A percentile compares a stretch with the other conserved stretches of the same genome.
Evolutionary conservation across 352 stramenopile genomes (phyloP).

Genomic region (Pythium diclinum): DNA sequence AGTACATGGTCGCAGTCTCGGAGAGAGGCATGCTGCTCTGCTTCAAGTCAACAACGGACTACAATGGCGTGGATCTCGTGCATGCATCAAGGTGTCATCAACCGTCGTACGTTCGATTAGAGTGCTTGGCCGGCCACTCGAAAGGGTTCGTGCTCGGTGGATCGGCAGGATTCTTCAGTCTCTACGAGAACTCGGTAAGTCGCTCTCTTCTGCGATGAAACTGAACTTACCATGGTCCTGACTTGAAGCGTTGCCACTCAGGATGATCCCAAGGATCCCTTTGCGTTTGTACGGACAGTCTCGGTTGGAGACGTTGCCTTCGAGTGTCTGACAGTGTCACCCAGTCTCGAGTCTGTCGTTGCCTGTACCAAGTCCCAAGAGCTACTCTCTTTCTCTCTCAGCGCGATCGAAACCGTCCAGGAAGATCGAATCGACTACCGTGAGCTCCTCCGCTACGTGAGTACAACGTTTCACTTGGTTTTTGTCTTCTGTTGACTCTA

Average conservation of each 20-base stretch:
- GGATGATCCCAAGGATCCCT: conserved; percentile 77
- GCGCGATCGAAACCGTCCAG: conserved; percentile 69
- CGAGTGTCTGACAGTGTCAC: conserved; percentile 67
- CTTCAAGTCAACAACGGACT: conserved; percentile 55
- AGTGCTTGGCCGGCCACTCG: conserved; percentile 56
- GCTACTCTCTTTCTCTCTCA: conserved; percentile 66
- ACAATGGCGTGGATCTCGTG: conserved; percentile 53
- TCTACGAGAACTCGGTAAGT: conserved; percentile 70
- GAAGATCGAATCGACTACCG: conserved; percentile 66
- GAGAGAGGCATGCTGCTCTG: conserved; percentile 63
- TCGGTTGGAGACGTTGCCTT: conserved; percentile 72
- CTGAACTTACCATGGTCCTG: neutral
- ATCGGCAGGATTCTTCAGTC: conserved; percentile 68
- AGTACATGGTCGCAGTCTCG: conserved; percentile 70
- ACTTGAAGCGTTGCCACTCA: conserved; percentile 15
- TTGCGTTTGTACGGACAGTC: conserved; percentile 68
- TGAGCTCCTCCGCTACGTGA: conserved; percentile 56
- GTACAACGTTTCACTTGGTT: conserved; percentile 3
- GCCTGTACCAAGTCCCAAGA: conserved; percentile 68
- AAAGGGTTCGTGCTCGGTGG: conserved; percentile 79
- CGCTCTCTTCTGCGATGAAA: neutral
- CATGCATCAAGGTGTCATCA: conserved; percentile 66
- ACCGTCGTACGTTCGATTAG: conserved; percentile 62
- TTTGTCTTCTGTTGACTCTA: neutral
- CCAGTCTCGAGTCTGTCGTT: conserved; percentile 57